Evolutionary conservation across 805 yeast genomes (phyloP).

Genomic region (Pichia cabralensis): DNA sequence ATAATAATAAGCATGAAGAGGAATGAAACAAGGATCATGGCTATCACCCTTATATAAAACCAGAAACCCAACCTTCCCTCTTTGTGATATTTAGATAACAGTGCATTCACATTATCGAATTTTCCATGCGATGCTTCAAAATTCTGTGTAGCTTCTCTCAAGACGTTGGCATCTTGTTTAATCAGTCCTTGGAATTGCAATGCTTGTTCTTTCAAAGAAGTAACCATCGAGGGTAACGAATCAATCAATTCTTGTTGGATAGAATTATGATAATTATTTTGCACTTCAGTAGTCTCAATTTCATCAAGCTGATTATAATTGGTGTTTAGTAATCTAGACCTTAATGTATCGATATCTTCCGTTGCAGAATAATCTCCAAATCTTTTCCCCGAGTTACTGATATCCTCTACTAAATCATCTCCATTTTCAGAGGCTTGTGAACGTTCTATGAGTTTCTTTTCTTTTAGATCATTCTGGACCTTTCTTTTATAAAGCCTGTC

Average conservation of each 20-base stretch:
- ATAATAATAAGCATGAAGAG: constrained; percentile 19
- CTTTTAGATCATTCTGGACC: too few relatives aligned
- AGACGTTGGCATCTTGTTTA: constrained; percentile 23
- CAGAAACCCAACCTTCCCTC: constrained; percentile 25
- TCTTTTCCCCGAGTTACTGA: neutral
- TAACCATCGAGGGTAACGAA: constrained; percentile 24
- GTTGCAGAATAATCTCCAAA: constrained; percentile 3
- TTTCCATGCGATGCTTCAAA: constrained; percentile 23
- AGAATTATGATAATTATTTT: constrained; percentile 24
- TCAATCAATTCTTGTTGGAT: constrained; percentile 25
- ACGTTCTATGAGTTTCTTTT: too few relatives aligned
- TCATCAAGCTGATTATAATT: constrained; percentile 20
- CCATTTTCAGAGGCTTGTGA: too few relatives aligned
- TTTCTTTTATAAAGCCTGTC: too few relatives aligned
- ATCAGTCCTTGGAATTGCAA: constrained; percentile 24
- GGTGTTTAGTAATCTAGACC: constrained; percentile 21
- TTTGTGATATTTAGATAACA: constrained; percentile 22
- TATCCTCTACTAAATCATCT: neutral
- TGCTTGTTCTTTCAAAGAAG: constrained; percentile 23
- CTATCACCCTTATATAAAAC: constrained; percentile 24
- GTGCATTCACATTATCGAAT: constrained; percentile 19
- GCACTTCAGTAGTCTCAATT: constrained; percentile 15
- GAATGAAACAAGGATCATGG: constrained; percentile 17
- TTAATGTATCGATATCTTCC: constrained; percentile 21
- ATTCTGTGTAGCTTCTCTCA: constrained; percentile 26